Percentiles rank a stretch among this genome's conserved stretches.
phyloP scores from a whole-genome alignment of 768 basidiomycete species.

The Panellus pusillus region DNA sequence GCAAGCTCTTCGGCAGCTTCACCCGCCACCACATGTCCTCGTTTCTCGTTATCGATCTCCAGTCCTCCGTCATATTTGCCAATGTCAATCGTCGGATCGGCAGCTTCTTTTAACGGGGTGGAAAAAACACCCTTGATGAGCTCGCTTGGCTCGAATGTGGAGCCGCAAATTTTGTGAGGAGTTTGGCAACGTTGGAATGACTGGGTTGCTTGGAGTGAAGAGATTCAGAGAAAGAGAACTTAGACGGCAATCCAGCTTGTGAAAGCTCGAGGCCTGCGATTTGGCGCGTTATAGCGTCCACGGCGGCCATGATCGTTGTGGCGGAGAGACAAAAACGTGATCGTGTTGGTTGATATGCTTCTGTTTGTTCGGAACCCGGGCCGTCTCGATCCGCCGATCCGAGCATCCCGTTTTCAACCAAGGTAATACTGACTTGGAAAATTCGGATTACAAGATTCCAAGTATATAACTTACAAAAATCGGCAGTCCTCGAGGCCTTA shows the following conservation, averaged over 20 bases:
- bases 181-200: constrained; percentile 64
- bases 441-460: too few relatives aligned
- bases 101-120: too few relatives aligned
- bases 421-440: too few relatives aligned
- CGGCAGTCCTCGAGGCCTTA: too few relatives aligned
- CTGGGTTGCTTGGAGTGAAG: constrained; percentile 54
- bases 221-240: constrained; percentile 30
- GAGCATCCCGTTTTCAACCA: too few relatives aligned
- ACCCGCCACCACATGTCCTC: constrained; percentile 69
- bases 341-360: not conserved
- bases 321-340: not conserved
- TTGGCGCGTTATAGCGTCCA: constrained; percentile 66
- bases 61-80: constrained; percentile 94
- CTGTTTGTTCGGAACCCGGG: too few relatives aligned
- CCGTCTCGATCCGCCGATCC: too few relatives aligned
- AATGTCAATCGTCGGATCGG: constrained; percentile 56
- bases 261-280: constrained; percentile 70
- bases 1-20: constrained; percentile 81
- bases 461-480: too few relatives aligned
- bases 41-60: constrained; percentile 81
- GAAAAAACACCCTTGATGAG: not conserved
- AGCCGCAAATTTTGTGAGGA: constrained; percentile 42
- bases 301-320: constrained; percentile 36
- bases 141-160: not conserved
- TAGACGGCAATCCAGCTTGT: constrained; percentile 42